phyloP scores from a whole-genome alignment of 495 filamentous ascomycete species.

The Podospora appendiculata region DNA sequence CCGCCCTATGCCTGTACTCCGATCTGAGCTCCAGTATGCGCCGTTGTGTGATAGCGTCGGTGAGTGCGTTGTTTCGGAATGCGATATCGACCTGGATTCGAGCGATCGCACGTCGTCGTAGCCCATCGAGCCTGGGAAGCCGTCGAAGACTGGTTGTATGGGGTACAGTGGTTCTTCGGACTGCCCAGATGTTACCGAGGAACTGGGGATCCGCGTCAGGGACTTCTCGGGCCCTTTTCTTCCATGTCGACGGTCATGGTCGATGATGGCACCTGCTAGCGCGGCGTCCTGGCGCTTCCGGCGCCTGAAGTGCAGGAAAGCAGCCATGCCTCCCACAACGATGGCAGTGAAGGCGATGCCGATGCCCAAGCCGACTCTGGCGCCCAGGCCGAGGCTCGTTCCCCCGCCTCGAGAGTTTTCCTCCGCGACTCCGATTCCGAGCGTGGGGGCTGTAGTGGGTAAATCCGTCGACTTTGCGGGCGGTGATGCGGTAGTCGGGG shows the following conservation, averaged over 20 bases:
- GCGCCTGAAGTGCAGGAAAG: slow-evolving; percentile 20
- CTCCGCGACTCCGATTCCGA: no score
- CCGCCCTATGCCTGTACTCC: neutral
- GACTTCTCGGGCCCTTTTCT: slow-evolving; percentile 13
- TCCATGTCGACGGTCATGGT: slow-evolving; percentile 14
- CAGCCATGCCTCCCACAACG: slow-evolving; percentile 19
- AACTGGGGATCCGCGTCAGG: slow-evolving; percentile 2
- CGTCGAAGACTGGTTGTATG: slow-evolving; percentile 23
- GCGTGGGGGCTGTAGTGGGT: no score
- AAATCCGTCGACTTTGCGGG: no score
- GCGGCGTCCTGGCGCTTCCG: slow-evolving; percentile 12
- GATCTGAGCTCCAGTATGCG: slow-evolving; percentile 5
- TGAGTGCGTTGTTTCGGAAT: slow-evolving; percentile 19
- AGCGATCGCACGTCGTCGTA: slow-evolving; percentile 25
- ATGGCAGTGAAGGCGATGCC: slow-evolving; percentile 15
- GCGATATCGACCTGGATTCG: slow-evolving; percentile 10
- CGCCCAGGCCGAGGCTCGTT: slow-evolving; percentile 16
- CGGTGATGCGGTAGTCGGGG: neutral
- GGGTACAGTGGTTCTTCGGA: slow-evolving; percentile 21
- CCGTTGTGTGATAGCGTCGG: slow-evolving; percentile 10
- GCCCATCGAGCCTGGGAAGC: slow-evolving; percentile 25
- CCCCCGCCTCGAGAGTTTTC: slow-evolving; percentile 1
- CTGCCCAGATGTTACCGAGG: slow-evolving; percentile 14
- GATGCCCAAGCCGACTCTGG: slow-evolving; percentile 18
- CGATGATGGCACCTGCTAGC: slow-evolving; percentile 10